These are phyloP conservation scores for Candida manassasensis DNA, from an alignment of 805 yeast genomes.

Conservation along the genomic window DNA sequence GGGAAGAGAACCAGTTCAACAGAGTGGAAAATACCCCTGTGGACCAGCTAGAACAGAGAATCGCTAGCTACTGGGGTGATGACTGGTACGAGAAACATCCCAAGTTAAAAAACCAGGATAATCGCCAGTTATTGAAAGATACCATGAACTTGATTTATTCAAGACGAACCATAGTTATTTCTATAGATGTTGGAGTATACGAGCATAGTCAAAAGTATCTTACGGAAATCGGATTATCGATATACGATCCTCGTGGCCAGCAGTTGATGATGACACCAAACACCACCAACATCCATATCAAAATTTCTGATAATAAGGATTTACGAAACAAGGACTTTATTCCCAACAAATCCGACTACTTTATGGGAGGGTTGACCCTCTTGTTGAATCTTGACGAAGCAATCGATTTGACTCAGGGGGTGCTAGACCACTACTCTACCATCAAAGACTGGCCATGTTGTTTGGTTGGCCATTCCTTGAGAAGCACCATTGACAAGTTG, in stretches of 20 bases:
- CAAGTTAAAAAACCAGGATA: slow-evolving; percentile 1
- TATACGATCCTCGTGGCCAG: slow-evolving; percentile 52
- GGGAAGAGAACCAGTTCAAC: not conserved
- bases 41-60: not conserved
- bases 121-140: slow-evolving; percentile 1
- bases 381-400: slow-evolving; percentile 36
- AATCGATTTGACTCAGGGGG: slow-evolving; percentile 33
- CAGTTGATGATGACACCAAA: slow-evolving; percentile 33
- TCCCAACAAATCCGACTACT: slow-evolving; percentile 48
- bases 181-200: slow-evolving; percentile 55
- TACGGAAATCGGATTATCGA: slow-evolving; percentile 56
- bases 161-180: slow-evolving; percentile 32
- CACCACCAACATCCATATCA: slow-evolving; percentile 37
- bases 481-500: slow-evolving; percentile 55
- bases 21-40: not conserved
- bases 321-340: slow-evolving; percentile 50
- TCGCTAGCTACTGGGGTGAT: slow-evolving; percentile 1
- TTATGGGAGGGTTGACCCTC: slow-evolving; percentile 46
- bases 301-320: slow-evolving; percentile 41
- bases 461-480: slow-evolving; percentile 57
- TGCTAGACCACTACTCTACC: slow-evolving; percentile 40
- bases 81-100: slow-evolving; percentile 3
- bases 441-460: slow-evolving; percentile 4
- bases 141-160: slow-evolving; percentile 11
- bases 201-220: slow-evolving; percentile 39